A percentile compares a stretch with the other conserved stretches of the same genome.
Conservation (phyloP, 441 rosid species). For the Populus tomentosa region DNA sequence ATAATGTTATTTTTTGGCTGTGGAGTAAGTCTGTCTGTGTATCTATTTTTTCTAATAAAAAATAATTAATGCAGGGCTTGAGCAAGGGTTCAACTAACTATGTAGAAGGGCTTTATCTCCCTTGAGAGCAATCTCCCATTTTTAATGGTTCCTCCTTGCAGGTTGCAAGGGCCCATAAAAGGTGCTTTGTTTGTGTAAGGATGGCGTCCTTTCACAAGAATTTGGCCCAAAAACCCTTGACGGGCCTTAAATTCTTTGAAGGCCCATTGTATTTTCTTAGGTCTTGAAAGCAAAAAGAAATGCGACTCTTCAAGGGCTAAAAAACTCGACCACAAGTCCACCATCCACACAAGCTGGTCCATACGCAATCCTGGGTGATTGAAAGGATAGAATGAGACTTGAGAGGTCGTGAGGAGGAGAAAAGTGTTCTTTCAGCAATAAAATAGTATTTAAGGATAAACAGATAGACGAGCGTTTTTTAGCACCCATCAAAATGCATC, state of each 20-base stretch:
- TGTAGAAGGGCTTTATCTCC: too few species aligned
- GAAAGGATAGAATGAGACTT: not conserved
- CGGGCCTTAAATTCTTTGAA: not conserved
- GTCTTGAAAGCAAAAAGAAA: not conserved
- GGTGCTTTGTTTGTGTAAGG: too few species aligned
- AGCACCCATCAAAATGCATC: too few species aligned
- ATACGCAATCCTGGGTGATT: not conserved
- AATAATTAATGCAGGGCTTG: too few species aligned
- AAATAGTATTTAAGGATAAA: constrained; percentile 10
- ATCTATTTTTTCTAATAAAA: too few species aligned
- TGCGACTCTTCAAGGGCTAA: not conserved
- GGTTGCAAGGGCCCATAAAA: too few species aligned
- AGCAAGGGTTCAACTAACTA: too few species aligned
- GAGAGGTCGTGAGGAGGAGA: not conserved
- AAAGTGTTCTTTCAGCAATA: not conserved
- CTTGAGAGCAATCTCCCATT: too few species aligned
- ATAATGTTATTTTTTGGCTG: too few species aligned
- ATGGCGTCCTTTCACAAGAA: not conserved
- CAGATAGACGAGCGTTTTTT: constrained; percentile 9
- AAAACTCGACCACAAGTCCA: not conserved
- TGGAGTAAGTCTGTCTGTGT: too few species aligned
- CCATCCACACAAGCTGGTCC: not conserved
- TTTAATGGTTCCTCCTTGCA: not conserved
- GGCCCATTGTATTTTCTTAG: not conserved
- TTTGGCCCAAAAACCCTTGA: not conserved